Percentiles rank a stretch among this genome's conserved stretches.
Evolutionary conservation across 2,329 filamentous ascomycete genomes (phyloP).

Genomic region (Neofusicoccum umdonicola): DNA sequence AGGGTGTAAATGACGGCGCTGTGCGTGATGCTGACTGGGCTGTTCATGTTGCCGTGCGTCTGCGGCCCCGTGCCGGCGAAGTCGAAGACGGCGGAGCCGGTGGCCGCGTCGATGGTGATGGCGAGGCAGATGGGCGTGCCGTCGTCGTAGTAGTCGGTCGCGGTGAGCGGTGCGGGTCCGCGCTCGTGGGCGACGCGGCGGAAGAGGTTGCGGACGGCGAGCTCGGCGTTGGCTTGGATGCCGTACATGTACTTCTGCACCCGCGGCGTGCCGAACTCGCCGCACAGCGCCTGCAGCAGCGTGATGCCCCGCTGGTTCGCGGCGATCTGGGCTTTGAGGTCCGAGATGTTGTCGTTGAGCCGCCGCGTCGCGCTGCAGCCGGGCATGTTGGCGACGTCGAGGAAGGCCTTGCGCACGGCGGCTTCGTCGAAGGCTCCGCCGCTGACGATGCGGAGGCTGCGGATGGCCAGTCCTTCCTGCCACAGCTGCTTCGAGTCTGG

Average conservation of each 20-base stretch:
- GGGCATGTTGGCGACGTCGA: constrained; percentile 28
- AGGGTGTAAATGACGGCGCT: constrained; percentile 42
- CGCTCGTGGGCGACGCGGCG: constrained; percentile 41
- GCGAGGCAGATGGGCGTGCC: constrained; percentile 36
- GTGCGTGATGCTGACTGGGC: constrained; percentile 36
- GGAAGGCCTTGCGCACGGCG: constrained; percentile 28
- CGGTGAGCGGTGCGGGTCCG: neutral
- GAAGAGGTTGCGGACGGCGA: constrained; percentile 78
- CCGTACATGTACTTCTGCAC: constrained; percentile 44
- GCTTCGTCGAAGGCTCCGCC: constrained; percentile 38
- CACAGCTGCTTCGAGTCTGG: constrained; percentile 46
- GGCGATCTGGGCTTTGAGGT: constrained; percentile 37
- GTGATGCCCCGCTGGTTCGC: constrained; percentile 35
- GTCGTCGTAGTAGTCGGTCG: constrained; percentile 39
- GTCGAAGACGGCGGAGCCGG: constrained; percentile 38
- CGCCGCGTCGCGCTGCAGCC: constrained; percentile 33
- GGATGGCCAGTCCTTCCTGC: constrained; percentile 49
- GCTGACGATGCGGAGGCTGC: constrained; percentile 39
- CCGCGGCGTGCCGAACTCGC: constrained; percentile 32
- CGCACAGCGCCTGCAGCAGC: constrained; percentile 36
- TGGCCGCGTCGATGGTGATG: constrained; percentile 31
- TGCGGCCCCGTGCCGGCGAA: constrained; percentile 39
- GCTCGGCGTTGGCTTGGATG: constrained; percentile 37
- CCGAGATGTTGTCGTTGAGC: constrained; percentile 34
- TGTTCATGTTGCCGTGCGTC: constrained; percentile 37